Percentiles rank a stretch among this genome's conserved stretches.
These are phyloP conservation scores for Sclerotinia borealis DNA, from an alignment of 2,329 filamentous ascomycete genomes.

Conservation along the genomic window DNA sequence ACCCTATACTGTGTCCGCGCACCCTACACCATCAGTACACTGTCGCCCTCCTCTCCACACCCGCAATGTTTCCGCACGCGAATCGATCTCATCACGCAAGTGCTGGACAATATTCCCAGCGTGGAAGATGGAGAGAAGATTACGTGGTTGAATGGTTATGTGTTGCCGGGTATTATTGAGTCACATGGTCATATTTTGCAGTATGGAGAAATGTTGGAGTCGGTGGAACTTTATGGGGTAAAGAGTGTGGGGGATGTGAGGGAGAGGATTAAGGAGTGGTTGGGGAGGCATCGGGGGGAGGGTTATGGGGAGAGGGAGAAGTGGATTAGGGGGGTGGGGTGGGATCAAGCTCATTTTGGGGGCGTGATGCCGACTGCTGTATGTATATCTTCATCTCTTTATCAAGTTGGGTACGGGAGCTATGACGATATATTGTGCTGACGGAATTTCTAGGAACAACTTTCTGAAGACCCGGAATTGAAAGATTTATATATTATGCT, in stretches of 20 bases:
- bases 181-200: conserved; percentile 62
- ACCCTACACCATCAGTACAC: conserved; percentile 38
- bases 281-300: conserved; percentile 42
- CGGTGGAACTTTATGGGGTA: conserved; percentile 57
- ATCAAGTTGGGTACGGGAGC: neutral
- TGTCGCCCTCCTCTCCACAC: conserved; percentile 34
- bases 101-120: conserved; percentile 36
- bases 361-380: conserved; percentile 55
- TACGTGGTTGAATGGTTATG: conserved; percentile 42
- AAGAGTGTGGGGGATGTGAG: conserved; percentile 50
- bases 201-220: conserved; percentile 62
- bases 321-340: conserved; percentile 63
- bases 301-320: conserved; percentile 44
- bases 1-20: conserved; percentile 25
- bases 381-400: conserved; percentile 35
- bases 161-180: conserved; percentile 64
- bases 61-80: conserved; percentile 52
- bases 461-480: conserved; percentile 48
- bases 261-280: conserved; percentile 45
- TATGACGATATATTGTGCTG: neutral
- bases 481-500: conserved; percentile 59
- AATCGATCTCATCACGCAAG: conserved; percentile 45
- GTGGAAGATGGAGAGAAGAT: conserved; percentile 26
- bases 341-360: conserved; percentile 62
- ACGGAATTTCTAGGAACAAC: conserved; percentile 36